Evolutionary conservation across 2,329 filamentous ascomycete species (phyloP).

Genomic region (Parasarocladium wereldwijsianum): DNA sequence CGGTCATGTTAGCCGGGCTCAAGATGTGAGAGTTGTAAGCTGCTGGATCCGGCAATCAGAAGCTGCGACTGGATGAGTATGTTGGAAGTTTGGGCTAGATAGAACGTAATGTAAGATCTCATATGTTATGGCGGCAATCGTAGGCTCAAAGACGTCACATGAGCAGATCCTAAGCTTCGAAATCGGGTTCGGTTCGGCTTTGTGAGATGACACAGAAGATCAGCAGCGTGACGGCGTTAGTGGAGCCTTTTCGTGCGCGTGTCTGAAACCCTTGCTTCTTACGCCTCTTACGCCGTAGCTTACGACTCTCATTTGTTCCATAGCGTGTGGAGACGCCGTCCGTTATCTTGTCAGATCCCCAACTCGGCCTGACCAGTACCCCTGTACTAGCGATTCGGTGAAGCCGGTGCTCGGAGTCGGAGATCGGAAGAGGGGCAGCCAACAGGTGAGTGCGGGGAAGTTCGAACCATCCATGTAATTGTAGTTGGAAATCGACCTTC

Average conservation of each 20-base stretch:
- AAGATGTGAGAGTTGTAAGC: not conserved
- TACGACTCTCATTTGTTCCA: not conserved
- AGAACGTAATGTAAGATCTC: not conserved
- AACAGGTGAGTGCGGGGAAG: not conserved
- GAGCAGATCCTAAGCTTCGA: not conserved
- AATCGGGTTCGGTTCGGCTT: not conserved
- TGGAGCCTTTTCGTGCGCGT: not conserved
- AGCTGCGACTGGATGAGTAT: not conserved
- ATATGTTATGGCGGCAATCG: not conserved
- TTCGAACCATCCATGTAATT: too few relatives aligned
- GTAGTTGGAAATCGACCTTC: too few relatives aligned
- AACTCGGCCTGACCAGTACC: too few relatives aligned
- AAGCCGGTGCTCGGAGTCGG: not conserved
- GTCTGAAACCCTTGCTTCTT: not conserved
- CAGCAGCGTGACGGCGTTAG: not conserved
- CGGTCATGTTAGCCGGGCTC: not conserved
- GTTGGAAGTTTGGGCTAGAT: not conserved
- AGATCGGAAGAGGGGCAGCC: not conserved
- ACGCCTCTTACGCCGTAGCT: not conserved
- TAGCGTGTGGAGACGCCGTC: not conserved
- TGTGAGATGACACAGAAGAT: not conserved
- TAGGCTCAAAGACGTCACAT: not conserved
- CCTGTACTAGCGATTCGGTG: too few relatives aligned
- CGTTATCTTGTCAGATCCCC: not conserved
- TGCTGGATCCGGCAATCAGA: not conserved